These are phyloP conservation scores for Quercus aquifolioides DNA, from an alignment of 306 rosid genomes.

Conservation along the genomic window DNA sequence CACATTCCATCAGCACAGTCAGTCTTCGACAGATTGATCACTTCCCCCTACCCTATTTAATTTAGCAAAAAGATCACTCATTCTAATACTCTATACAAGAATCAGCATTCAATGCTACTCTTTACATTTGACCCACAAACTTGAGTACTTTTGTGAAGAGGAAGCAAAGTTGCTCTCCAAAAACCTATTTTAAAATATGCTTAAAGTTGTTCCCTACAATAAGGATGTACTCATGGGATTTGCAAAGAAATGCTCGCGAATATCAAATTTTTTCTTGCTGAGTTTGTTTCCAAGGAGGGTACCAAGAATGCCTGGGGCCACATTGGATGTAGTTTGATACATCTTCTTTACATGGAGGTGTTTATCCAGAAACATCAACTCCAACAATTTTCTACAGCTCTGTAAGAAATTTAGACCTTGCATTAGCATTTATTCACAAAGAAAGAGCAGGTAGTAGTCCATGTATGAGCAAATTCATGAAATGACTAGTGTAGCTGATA, in stretches of 20 bases:
- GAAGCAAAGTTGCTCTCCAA: neutral
- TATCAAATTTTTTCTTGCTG: constrained; percentile 36
- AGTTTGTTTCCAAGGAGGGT: constrained; percentile 46
- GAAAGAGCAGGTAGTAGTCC: neutral
- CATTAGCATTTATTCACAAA: constrained; percentile 20
- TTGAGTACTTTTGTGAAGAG: neutral
- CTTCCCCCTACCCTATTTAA: too few relatives aligned
- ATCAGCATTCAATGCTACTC: neutral
- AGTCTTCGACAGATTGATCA: too few relatives aligned
- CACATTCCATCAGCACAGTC: too few relatives aligned
- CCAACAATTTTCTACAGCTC: constrained; percentile 81
- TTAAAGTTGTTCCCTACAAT: constrained; percentile 34
- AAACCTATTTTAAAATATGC: neutral
- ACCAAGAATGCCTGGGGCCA: constrained; percentile 49
- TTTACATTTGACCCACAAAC: neutral
- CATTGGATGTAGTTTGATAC: constrained; percentile 46
- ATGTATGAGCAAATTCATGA: neutral
- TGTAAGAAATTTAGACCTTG: constrained; percentile 27
- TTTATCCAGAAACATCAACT: constrained; percentile 74
- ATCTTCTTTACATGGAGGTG: constrained; percentile 72
- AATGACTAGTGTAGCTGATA: neutral
- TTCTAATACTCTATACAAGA: neutral
- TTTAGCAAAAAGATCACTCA: too few relatives aligned
- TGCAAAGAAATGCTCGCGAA: constrained; percentile 70
- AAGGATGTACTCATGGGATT: constrained; percentile 73